Evolutionary conservation across 129 eudicot species (phyloP).

Genomic region (Dittrichia graveolens): DNA sequence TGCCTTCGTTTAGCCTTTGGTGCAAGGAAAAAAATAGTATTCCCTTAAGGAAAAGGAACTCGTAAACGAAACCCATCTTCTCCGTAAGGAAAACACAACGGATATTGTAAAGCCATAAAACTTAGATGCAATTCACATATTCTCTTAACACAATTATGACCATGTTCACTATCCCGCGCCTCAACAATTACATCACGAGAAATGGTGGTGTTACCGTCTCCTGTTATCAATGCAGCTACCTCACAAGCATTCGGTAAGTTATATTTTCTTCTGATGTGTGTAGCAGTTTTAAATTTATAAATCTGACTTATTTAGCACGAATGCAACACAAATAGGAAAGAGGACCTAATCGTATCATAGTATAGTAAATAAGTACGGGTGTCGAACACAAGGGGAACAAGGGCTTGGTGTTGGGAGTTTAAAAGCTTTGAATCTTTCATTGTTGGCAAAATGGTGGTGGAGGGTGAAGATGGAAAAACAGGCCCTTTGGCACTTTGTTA

Average conservation of each 20-base stretch:
- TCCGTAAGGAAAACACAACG: not conserved
- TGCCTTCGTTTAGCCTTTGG: not conserved
- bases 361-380: too few species aligned
- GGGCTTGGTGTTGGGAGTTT: too few species aligned
- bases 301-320: too few species aligned
- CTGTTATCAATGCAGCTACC: not conserved
- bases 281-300: too few species aligned
- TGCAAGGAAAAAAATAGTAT: conserved; percentile 1
- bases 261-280: not conserved
- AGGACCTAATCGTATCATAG: too few species aligned
- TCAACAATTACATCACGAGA: not conserved
- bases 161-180: not conserved
- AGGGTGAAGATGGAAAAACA: too few species aligned
- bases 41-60: not conserved
- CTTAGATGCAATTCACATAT: not conserved
- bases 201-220: not conserved
- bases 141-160: not conserved
- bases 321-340: too few species aligned
- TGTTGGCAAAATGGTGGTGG: too few species aligned
- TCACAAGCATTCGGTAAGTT: not conserved
- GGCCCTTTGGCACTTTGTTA: too few species aligned
- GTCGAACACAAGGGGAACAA: too few species aligned
- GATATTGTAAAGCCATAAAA: conserved; percentile 7
- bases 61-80: not conserved
- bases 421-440: too few species aligned